Evolutionary conservation across 2,329 filamentous ascomycete genomes (phyloP).

Genomic region (Sporothrix schenckii): DNA sequence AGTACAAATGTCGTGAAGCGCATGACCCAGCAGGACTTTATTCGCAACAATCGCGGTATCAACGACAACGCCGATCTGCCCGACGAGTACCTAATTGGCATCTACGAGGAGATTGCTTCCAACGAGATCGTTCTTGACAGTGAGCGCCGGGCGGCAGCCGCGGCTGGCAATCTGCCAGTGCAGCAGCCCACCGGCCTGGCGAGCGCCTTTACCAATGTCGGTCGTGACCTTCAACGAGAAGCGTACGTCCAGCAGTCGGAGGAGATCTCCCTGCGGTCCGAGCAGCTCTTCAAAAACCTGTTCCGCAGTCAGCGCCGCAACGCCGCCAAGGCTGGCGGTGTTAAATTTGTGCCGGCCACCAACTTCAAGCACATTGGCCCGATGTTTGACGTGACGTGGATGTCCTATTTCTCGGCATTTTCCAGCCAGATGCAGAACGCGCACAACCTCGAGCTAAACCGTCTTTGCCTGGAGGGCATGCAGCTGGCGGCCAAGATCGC

Average conservation of each 20-base stretch:
- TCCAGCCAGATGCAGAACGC: slow-evolving; percentile 93
- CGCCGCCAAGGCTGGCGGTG: slow-evolving; percentile 65
- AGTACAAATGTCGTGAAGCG: slow-evolving; percentile 79
- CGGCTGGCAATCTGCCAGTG: slow-evolving; percentile 62
- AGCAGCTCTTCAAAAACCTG: slow-evolving; percentile 89
- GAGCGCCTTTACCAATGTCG: slow-evolving; percentile 87
- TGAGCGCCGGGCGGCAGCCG: slow-evolving; percentile 85
- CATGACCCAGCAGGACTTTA: slow-evolving; percentile 97
- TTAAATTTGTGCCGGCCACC: slow-evolving; percentile 86
- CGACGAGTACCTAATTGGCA: slow-evolving; percentile 83
- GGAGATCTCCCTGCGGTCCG: slow-evolving; percentile 74
- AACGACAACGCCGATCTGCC: slow-evolving; percentile 95
- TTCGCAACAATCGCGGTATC: slow-evolving; percentile 98
- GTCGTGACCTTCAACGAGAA: slow-evolving; percentile 87
- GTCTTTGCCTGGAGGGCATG: slow-evolving; percentile 91
- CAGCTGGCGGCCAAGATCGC: slow-evolving; percentile 91
- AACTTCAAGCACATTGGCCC: slow-evolving; percentile 94
- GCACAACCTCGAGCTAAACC: slow-evolving; percentile 89
- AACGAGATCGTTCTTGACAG: slow-evolving; percentile 96
- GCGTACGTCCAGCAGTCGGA: slow-evolving; percentile 94
- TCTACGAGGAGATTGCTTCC: slow-evolving; percentile 86
- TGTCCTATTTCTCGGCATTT: slow-evolving; percentile 95
- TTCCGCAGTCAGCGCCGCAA: slow-evolving; percentile 87
- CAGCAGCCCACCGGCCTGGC: slow-evolving; percentile 67
- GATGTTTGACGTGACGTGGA: slow-evolving; percentile 99